Base-by-base conservation (phyloP, 2,329 filamentous ascomycete genomes). In the Parasarocladium wereldwijsianum region DNA sequence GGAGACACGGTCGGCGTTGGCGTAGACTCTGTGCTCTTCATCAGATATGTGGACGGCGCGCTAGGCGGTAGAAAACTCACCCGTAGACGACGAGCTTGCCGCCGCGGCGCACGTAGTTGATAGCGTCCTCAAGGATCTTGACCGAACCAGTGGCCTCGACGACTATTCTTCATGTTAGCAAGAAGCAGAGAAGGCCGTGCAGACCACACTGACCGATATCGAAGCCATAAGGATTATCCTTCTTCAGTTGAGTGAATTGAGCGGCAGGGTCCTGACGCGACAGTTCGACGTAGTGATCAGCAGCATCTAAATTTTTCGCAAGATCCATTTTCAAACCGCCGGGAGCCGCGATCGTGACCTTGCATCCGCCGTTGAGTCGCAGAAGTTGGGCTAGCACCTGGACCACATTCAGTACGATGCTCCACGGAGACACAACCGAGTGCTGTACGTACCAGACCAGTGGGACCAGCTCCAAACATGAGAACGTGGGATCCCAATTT, bases 61-160 rank as follows among this genome's bases (percentile, higher is more conserved):
- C 25, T 16, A 9, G 10, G n/a, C 13, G 29, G 9, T 4, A 14
- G 5, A 4, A 9, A 12, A 33, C 43, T 13, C 36, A 52, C 50
- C 52, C 76, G 39, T 81, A 82, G 36, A 78, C 73, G 24, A 81
- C 70, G 18, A 82, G 58, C 48, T 76, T 81, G 33, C 77, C 76
- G 24, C 76, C 76, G 30, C 76, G 66, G 26, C 74, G 70, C 40
- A 78, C 72, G 46, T 78, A 82, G 53, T 80, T 62, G 49, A 83
- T 78, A 17, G 74, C 61, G 42, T 76, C 67, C 46, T 82, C 76
- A 3, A 83, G 63, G 28, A 83, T 74, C 50, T 70, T 72, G 26
- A 69, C 59, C 30, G 66, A 76, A 12, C 77, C 77, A 9, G 76
- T 81, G 20, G 76, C 76, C 56, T 81, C 73, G 14, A 79, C 65